Percentiles rank a stretch among this genome's conserved stretches.
These are phyloP conservation scores for Cladosporium sp. DNA, from an alignment of 2,329 filamentous ascomycete species.

Conservation along the genomic window DNA sequence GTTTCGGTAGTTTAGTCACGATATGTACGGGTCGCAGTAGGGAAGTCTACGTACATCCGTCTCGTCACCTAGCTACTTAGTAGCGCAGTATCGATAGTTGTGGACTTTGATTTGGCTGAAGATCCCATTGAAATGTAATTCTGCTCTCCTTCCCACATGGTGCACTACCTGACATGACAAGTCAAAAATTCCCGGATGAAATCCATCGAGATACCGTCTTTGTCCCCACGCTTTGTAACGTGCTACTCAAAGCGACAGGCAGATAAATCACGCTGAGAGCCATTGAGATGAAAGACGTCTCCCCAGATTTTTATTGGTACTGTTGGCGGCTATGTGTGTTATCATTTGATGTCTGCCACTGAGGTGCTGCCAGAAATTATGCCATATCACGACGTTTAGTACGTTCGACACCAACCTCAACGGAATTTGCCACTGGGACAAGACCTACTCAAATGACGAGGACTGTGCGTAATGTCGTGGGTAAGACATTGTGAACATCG, in stretches of 20 bases:
- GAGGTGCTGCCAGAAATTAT: neutral
- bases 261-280: neutral
- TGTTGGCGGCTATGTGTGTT: neutral
- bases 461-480: neutral
- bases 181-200: too few relatives aligned
- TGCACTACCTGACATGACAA: too few relatives aligned
- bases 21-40: neutral
- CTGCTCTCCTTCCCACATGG: too few relatives aligned
- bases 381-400: neutral
- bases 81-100: neutral
- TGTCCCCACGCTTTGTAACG: neutral
- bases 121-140: too few relatives aligned
- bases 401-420: neutral
- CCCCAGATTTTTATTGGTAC: rapidly evolving
- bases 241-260: neutral
- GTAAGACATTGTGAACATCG: too few relatives aligned
- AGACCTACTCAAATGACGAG: neutral
- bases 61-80: neutral
- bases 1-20: neutral
- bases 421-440: neutral
- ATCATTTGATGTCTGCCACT: neutral
- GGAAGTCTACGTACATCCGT: neutral
- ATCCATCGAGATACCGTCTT: neutral
- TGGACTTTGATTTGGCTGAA: too few relatives aligned
- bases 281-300: neutral